Evolutionary conservation across 1,139 yeast genomes (phyloP), one percentile per base, ranked within the genome.

Genomic region (Debaryomyces robertsiae): DNA sequence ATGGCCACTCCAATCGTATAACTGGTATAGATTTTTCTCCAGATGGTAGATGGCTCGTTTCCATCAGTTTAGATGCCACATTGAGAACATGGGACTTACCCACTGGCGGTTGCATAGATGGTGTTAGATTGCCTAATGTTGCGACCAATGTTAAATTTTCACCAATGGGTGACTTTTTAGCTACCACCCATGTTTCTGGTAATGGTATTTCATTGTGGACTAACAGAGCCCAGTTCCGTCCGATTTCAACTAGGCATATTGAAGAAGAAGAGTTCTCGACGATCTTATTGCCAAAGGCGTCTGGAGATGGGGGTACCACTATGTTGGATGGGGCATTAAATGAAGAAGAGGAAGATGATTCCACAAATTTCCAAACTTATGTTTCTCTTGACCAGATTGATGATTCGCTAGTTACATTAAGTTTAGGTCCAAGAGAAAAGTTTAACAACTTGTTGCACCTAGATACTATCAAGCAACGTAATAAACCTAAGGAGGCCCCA

Each of bases 41-140:
- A 3, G 95, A 91, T 61, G 98, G 97, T 29, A 80, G 98, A 61
- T 94, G 98, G 98, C 69, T 94, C 32, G 84, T 94, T 9, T 82
- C 95, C 17, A 82, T 89, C 0, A 78, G 90, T 1, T 71, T 91
- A 46, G 99, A 94, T 60, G 75, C 89, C 2, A 91, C 98, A 0
- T 74, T 94, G 40, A 77, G 98, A 56, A 90, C 97, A 0, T 94
- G 98, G 98, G 98, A 94, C 61, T 75, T 94, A 46, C 98, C 98
- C 25, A 86, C 97, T 3, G 98, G 98, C 38, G 90, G 93, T 1
- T 91, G 98, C 63, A 90, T 94, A 45, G 98, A 94, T 65, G 98
- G 97, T 47, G 83, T 93, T 11, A 69, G 73, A 40, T 75, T 93
- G 29, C 84, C 87, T 2, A 79, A 76, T 49, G 91, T 91, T 14